Conservation (phyloP, 441 rosid genomes). For the Aleurites moluccanus region DNA sequence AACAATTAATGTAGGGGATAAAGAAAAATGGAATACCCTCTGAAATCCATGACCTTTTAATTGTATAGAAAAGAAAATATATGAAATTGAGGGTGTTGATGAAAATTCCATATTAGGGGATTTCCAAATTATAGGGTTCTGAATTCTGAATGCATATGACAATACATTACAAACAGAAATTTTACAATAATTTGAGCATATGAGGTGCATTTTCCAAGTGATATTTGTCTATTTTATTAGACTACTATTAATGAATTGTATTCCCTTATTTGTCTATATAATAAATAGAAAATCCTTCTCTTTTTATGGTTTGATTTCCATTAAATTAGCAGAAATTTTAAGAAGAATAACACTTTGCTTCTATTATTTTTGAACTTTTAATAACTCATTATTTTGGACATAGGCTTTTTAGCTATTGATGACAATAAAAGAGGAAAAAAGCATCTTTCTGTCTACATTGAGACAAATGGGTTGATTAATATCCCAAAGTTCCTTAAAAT, state of each 20-base stretch:
- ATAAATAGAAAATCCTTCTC: not conserved
- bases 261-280: not conserved
- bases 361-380: not conserved
- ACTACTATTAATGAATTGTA: not conserved
- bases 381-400: not conserved
- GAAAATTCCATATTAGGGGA: not conserved
- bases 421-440: not conserved
- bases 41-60: too few relatives aligned
- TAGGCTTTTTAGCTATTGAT: not conserved
- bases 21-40: too few relatives aligned
- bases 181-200: not conserved
- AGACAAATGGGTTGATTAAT: not conserved
- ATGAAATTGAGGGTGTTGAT: not conserved
- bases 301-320: not conserved
- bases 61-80: too few relatives aligned
- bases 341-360: not conserved
- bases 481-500: not conserved
- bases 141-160: not conserved
- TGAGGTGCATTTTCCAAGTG: not conserved
- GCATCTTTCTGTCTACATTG: not conserved
- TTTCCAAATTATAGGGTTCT: not conserved
- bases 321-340: not conserved
- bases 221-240: not conserved
- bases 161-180: not conserved
- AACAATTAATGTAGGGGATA: too few relatives aligned